These are phyloP conservation scores for Tanacetum coccineum DNA, from an alignment of 129 eudicot genomes.

Conservation along the genomic window DNA sequence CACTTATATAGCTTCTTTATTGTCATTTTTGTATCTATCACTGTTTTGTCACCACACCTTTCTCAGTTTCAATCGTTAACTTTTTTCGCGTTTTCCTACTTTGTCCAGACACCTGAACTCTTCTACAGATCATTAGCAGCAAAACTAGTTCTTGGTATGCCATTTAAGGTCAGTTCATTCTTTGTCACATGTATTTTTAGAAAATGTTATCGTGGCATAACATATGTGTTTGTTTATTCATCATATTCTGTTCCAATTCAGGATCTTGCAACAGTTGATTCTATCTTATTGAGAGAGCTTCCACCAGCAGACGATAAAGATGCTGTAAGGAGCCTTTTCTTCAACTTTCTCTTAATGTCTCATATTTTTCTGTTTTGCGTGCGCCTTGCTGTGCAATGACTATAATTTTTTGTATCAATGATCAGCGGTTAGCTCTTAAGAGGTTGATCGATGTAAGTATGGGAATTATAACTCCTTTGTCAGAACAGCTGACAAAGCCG, in stretches of 20 bases:
- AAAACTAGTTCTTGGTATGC: conserved; percentile 95
- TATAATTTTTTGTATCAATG: conserved; percentile 11
- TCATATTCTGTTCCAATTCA: conserved; percentile 23
- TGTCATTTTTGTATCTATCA: conserved; percentile 11
- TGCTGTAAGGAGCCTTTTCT: conserved; percentile 53
- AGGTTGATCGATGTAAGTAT: conserved; percentile 88
- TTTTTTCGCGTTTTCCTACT: conserved; percentile 13
- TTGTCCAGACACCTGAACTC: conserved; percentile 76
- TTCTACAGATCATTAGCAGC: conserved; percentile 87
- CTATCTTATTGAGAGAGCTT: conserved; percentile 83
- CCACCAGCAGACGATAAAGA: conserved; percentile 81
- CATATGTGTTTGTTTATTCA: neutral
- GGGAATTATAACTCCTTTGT: conserved; percentile 91
- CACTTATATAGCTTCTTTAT: neutral
- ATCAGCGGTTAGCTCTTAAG: conserved; percentile 82
- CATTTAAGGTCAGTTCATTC: conserved; percentile 65
- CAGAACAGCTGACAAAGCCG: conserved; percentile 85
- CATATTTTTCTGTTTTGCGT: neutral
- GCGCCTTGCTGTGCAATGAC: neutral
- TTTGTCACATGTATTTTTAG: neutral
- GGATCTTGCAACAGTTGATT: conserved; percentile 99
- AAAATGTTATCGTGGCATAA: neutral
- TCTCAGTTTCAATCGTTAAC: neutral
- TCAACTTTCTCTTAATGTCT: neutral
- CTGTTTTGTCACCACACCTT: no score